Evolutionary conservation across 2,329 filamentous ascomycete genomes (phyloP), one percentile per base, ranked within the genome.

Genomic region (Chrysoporthe cubensis): DNA sequence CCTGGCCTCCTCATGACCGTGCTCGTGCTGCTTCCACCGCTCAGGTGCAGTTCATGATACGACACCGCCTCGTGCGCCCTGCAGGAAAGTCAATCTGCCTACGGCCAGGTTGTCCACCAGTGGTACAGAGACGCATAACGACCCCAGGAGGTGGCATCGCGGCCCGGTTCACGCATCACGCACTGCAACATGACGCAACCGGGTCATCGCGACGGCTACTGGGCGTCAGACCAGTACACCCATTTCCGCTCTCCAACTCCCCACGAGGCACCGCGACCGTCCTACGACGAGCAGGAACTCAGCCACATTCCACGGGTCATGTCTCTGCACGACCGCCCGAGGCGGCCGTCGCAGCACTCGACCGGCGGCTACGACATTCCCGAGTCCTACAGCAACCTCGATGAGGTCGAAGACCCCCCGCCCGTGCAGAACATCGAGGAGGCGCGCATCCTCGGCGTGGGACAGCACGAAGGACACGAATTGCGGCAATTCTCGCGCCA

Each of bases 351-450:
- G 50, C 50, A 54, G 26, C 50, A 54, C 37, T 18, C 37, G 32
- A 40, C 43, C 52, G n/a, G 63, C 71, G 50, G 64, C 26, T 74
- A 77, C 66, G 68, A 75, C 44, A 70, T 72, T 7, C 76, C 76
- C 3, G 68, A 66, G 32, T 71, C 64, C 56, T 73, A 73, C 60
- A 59, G 26, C 18, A 73, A 71, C 50, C 62, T 74, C 13, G 71
- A 75, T 64, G 71, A 75, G 64, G 70, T 67, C n/a, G 66, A 70
- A 54, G 67, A 66, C 34, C 43, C 66, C 16, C 64, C 61, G 34
- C 70, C 63, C 13, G 57, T 70, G n/a, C 54, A 71, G 63, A 80
- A 80, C 72, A 77, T 70, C 52, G 74, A 74, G 21, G 77, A 78
- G 14, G 26, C 32, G 18, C 26, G 34, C 13, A 4, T 37, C 52